These are phyloP conservation scores for Xylaria sp. DNA, from an alignment of 2,329 filamentous ascomycete species.

Conservation along the genomic window DNA sequence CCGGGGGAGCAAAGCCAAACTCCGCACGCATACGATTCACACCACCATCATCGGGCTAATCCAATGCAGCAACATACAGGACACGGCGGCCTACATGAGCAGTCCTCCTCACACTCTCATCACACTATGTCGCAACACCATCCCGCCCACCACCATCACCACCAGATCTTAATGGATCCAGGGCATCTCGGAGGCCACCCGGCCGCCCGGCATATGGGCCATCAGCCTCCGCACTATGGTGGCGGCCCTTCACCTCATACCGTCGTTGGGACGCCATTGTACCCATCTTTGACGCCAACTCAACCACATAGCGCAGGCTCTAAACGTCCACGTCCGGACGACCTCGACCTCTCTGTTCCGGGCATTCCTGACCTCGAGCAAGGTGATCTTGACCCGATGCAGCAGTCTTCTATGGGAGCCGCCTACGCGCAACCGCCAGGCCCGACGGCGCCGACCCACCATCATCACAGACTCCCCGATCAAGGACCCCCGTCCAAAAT, in stretches of 20 bases:
- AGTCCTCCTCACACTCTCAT: constrained; percentile 52
- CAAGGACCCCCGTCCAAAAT: constrained; percentile 76
- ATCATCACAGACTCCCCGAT: constrained; percentile 83
- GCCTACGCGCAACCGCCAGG: constrained; percentile 59
- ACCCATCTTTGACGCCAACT: constrained; percentile 59
- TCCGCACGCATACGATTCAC: constrained; percentile 69
- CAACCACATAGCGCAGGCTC: constrained; percentile 50
- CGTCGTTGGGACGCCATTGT: constrained; percentile 61
- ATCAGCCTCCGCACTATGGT: constrained; percentile 65
- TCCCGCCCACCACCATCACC: constrained; percentile 61
- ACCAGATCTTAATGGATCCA: constrained; percentile 67
- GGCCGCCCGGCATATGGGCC: constrained; percentile 58
- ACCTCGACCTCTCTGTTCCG: constrained; percentile 65
- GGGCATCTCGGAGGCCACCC: constrained; percentile 63
- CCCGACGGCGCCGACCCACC: constrained; percentile 69
- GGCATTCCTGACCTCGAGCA: constrained; percentile 64
- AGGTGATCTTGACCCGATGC: constrained; percentile 64
- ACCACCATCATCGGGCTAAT: constrained; percentile 58
- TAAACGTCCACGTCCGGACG: constrained; percentile 67
- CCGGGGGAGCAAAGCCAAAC: constrained; percentile 71
- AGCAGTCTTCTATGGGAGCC: constrained; percentile 62
- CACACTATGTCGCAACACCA: constrained; percentile 58
- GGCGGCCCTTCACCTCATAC: constrained; percentile 57
- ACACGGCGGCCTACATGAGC: constrained; percentile 59
- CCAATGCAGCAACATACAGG: constrained; percentile 62